Evolutionary conservation across 768 basidiomycete species (phyloP), one percentile per base, ranked within the genome.

Genomic region (Cytidiella melzeri): DNA sequence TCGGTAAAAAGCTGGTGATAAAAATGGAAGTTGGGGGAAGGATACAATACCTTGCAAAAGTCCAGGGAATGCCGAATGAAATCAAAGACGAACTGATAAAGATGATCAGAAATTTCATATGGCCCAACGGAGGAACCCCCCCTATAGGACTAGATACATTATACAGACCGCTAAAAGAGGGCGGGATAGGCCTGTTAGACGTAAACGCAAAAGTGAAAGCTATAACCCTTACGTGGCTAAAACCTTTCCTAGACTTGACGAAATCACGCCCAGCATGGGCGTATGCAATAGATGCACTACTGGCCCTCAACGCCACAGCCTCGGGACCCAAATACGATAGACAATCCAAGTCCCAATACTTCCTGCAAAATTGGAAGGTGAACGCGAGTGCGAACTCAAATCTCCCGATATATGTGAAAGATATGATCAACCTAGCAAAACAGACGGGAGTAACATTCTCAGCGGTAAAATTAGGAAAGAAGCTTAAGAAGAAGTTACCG

Each of bases 41-140:
- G 51, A 61, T 65, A 0, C 68, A 70, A 50, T 70, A 64, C 55
- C 58, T 67, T 0, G 61, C 61, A 0, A 54, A 52, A n/a, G 66
- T 65, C 0, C 67, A 67, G 38, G 62, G 61, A 0, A 69, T 69
- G 66, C 67, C 65, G 2, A 20, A 40, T 1, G 24, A 51, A 0
- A 41, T 62, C 0, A 55, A 58, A 2, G 18, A 45, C 5, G 11
- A 45, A 11, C 53, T 67, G 0, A 49, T 13, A 0, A 60, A 61
- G 21, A 36, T 51, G 2, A 55, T 57, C 1, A 41, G 47, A 0
- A 37, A 37, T 2, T 67, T 67, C 45, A 30, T 63, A 0, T 63
- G 61, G 30, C 7, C 7, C 56, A 41, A 48, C 1, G 39, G 48
- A 0, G 28, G 21, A 0, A 1, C 10, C 3, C 49, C 57, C 0